phyloP scores from a whole-genome alignment of 768 basidiomycete genomes.

The Tubosaeta sp. region DNA sequence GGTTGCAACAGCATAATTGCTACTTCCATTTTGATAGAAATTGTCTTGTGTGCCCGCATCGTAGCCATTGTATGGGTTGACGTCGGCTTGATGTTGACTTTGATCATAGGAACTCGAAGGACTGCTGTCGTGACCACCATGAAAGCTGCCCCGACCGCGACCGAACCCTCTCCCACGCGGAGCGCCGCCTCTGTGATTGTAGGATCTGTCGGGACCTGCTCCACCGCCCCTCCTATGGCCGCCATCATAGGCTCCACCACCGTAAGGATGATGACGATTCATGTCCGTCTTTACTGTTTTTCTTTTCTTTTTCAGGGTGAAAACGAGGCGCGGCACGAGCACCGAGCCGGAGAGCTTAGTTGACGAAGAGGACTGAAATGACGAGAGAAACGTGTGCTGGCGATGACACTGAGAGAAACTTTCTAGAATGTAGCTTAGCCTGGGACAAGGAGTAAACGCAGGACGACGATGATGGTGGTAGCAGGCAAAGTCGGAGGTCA shows the following conservation, averaged over 20 bases:
- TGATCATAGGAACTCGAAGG: constrained; percentile 63
- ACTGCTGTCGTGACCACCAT: constrained; percentile 52
- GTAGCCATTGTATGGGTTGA: constrained; percentile 69
- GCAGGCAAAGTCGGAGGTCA: constrained; percentile 20
- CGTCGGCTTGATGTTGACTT: constrained; percentile 55
- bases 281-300: constrained; percentile 38
- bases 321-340: constrained; percentile 19
- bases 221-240: constrained; percentile 63
- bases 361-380: constrained; percentile 16
- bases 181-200: constrained; percentile 58
- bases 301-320: constrained; percentile 26
- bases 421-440: constrained; percentile 25
- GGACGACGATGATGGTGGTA: constrained; percentile 38
- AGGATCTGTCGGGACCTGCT: constrained; percentile 70
- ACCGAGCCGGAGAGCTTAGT: constrained; percentile 28
- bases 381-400: constrained; percentile 16
- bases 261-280: constrained; percentile 91
- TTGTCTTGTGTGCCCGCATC: constrained; percentile 51
- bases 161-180: constrained; percentile 45
- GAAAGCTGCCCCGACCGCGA: constrained; percentile 53
- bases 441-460: constrained; percentile 19
- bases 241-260: constrained; percentile 55
- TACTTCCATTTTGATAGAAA: constrained; percentile 70
- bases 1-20: constrained; percentile 48
- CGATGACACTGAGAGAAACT: constrained; percentile 18